phyloP scores from a whole-genome alignment of 306 rosid genomes.

The Fragaria vesca region DNA sequence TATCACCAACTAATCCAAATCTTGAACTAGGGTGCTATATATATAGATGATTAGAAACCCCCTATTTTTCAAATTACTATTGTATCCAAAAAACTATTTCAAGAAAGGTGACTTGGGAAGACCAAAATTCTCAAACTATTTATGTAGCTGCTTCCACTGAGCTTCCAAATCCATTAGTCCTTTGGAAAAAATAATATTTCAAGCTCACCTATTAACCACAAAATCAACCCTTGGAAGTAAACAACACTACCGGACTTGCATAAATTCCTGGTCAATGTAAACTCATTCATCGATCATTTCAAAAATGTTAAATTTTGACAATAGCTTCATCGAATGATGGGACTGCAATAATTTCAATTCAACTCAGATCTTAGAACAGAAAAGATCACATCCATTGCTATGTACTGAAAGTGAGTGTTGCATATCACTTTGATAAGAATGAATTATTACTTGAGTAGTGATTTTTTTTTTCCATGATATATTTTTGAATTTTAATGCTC shows the following conservation, averaged over 20 bases:
- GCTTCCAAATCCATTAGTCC: slow-evolving; percentile 24
- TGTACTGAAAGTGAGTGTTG: not conserved
- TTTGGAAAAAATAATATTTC: not conserved
- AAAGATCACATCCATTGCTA: not conserved
- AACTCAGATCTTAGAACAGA: not conserved
- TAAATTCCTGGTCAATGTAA: slow-evolving; percentile 15
- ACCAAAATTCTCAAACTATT: slow-evolving; percentile 20
- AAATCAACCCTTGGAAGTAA: slow-evolving; percentile 4
- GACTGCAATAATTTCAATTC: not conserved
- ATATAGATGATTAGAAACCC: not conserved
- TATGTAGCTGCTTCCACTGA: slow-evolving; percentile 37
- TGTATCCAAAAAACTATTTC: slow-evolving; percentile 6
- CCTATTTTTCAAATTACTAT: not conserved
- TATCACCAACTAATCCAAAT: not conserved
- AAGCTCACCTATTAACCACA: not conserved
- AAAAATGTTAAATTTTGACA: not conserved
- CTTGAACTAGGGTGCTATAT: not conserved
- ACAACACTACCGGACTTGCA: not conserved
- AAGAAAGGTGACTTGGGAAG: slow-evolving; percentile 8
- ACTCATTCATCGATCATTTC: not conserved
- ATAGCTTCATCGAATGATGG: not conserved
- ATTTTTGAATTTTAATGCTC: not conserved
- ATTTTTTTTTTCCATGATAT: not conserved
- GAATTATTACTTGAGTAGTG: not conserved
- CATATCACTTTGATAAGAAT: not conserved